Percentiles rank a stretch among this genome's conserved stretches.
Conservation (phyloP, 768 basidiomycete species). For the Sistotremastrum suecicum region DNA sequence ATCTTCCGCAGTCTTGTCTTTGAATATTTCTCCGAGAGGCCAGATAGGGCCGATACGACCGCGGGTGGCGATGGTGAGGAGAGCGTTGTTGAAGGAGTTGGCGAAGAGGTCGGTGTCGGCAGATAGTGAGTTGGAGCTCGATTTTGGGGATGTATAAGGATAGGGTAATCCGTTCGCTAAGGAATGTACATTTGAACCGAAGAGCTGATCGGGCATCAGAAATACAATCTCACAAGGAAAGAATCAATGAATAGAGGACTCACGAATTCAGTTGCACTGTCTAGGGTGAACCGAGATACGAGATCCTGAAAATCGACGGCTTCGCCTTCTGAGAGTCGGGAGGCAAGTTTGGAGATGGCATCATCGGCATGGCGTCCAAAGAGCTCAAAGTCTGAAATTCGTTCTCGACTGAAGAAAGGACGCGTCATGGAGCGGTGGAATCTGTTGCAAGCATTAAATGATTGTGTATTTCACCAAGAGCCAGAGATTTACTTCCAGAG, state of each 20-base stretch:
- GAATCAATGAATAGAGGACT: no score
- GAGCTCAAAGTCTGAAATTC: conserved; percentile 47
- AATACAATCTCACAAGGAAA: no score
- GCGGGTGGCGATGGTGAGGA: conserved; percentile 26
- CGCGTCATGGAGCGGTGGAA: conserved; percentile 56
- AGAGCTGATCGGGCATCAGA: conserved; percentile 17
- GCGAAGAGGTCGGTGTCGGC: conserved; percentile 27
- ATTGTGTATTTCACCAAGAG: neutral
- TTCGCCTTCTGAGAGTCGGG: conserved; percentile 29
- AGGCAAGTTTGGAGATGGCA: conserved; percentile 29
- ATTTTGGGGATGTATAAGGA: conserved; percentile 19
- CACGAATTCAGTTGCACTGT: conserved; percentile 39
- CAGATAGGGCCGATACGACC: conserved; percentile 28
- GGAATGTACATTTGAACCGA: conserved; percentile 31
- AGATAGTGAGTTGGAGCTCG: conserved; percentile 14
- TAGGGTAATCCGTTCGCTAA: conserved; percentile 35
- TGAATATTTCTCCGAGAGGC: conserved; percentile 39
- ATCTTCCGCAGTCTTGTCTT: conserved; percentile 29
- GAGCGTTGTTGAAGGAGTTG: conserved; percentile 35
- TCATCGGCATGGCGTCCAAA: conserved; percentile 39
- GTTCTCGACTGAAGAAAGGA: conserved; percentile 53
- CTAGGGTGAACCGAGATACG: conserved; percentile 42
- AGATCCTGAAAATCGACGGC: conserved; percentile 47
- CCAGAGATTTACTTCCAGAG: conserved; percentile 1
- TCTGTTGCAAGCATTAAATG: neutral